phyloP scores from a whole-genome alignment of 352 stramenopile species.

The Pythium brassicae region DNA sequence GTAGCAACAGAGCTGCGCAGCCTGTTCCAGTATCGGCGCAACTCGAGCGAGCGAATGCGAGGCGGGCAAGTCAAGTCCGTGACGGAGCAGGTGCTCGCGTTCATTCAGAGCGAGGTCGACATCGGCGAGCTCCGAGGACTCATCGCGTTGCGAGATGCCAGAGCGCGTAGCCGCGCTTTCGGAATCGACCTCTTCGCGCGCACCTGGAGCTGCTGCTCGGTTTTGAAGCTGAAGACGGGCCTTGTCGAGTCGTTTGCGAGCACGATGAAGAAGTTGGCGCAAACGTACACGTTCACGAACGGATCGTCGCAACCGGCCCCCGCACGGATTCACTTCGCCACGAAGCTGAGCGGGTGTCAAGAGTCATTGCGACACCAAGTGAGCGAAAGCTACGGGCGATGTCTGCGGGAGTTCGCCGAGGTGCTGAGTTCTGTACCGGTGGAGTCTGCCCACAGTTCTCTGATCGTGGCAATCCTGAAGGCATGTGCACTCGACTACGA shows the following conservation, averaged over 20 bases:
- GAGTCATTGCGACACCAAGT: constrained; percentile 36
- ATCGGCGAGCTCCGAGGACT: constrained; percentile 42
- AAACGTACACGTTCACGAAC: constrained; percentile 20
- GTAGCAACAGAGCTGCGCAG: constrained; percentile 66
- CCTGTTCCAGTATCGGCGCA: constrained; percentile 69
- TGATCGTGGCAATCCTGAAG: constrained; percentile 49
- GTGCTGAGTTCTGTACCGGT: constrained; percentile 15
- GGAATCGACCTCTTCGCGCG: constrained; percentile 45
- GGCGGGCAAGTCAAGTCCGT: constrained; percentile 52
- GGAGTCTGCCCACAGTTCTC: constrained; percentile 18
- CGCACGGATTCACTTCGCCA: constrained; percentile 52
- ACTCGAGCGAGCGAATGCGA: constrained; percentile 62
- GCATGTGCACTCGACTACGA: constrained; percentile 66
- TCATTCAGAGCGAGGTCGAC: constrained; percentile 81
- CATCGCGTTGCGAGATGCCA: constrained; percentile 40
- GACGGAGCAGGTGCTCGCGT: constrained; percentile 80
- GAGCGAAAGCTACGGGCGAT: constrained; percentile 43
- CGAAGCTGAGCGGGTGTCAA: constrained; percentile 49
- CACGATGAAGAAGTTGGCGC: constrained; percentile 36
- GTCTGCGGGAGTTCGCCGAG: constrained; percentile 21
- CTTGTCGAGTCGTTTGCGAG: constrained; percentile 45
- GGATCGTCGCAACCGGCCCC: constrained; percentile 8
- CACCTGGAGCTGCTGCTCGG: constrained; percentile 23
- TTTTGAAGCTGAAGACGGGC: constrained; percentile 22
- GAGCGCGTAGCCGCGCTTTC: constrained; percentile 36